Evolutionary conservation across 2,329 filamentous ascomycete genomes (phyloP), one percentile per base, ranked within the genome.

Genomic region (Zarea fungicola): DNA sequence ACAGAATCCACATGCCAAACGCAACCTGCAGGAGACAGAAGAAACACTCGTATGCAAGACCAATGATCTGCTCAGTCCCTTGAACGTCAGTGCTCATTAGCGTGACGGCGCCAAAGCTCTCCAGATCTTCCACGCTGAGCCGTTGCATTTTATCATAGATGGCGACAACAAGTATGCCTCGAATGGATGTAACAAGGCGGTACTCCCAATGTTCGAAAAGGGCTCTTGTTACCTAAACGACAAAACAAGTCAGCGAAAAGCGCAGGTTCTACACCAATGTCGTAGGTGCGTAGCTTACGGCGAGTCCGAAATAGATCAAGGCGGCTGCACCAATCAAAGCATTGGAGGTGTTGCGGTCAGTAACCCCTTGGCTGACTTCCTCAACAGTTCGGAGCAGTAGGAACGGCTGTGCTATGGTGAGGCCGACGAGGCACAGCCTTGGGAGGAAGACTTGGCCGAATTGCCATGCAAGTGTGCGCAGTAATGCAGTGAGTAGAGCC

Each of bases 81-180:
- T 25, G 6, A 9, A 46, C 19, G 18, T 46, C 42, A 8, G 42
- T 18, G n/a, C 28, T 36, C 23, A 46, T 37, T 1, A 36, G 32
- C 11, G 42, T 46, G 2, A 46, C n/a, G 11, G 42, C 42, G 13
- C 11, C 14, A 2, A n/a, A 25, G n/a, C 19, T 22, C 14, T 31
- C 42, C 2, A 37, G 21, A 2, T 19, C 23, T 19, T 46, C 23
- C 5, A 14, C 5, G 6, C 19, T 35, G 5, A 46, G 22, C 6
- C n/a, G 4, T 3, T 22, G 23, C n/a, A 37, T 37, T 18, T 46
- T 46, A n/a, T 37, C 42, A 19, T 37, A 46, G 13, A 46, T 46
- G 19, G 21, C 25, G 6, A 26, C 21, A 13, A 35, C 26, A 21
- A 46, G 29, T 5, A 37, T 46, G 8, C 42, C 42, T 14, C 42